Evolutionary conservation across 2,329 filamentous ascomycete genomes (phyloP).

Genomic region (Pseudocercospora crystallina): DNA sequence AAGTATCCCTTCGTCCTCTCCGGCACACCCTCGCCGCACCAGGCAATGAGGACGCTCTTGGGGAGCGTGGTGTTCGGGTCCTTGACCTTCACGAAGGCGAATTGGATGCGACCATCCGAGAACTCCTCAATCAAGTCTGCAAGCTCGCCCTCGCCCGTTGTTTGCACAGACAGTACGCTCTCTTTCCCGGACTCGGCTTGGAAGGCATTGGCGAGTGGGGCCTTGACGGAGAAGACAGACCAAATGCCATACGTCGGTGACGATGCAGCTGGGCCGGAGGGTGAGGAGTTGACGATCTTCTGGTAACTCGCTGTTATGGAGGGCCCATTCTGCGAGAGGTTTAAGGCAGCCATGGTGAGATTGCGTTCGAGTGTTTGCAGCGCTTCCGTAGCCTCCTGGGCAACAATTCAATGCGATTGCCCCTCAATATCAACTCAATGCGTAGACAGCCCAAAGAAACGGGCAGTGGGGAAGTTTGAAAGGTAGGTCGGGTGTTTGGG

Average conservation of each 20-base stretch:
- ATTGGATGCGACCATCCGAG: slow-evolving; percentile 93
- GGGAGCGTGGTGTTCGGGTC: slow-evolving; percentile 87
- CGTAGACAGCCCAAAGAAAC: too few species aligned
- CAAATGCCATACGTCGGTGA: slow-evolving; percentile 88
- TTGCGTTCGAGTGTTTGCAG: too few species aligned
- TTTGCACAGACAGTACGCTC: slow-evolving; percentile 92
- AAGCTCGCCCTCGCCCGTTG: slow-evolving; percentile 89
- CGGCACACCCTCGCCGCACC: slow-evolving; percentile 97
- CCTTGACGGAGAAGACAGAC: slow-evolving; percentile 91
- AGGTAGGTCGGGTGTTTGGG: too few species aligned
- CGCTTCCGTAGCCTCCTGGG: too few species aligned
- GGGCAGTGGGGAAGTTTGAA: too few species aligned
- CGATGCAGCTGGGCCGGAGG: slow-evolving; percentile 57
- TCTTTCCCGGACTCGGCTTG: slow-evolving; percentile 83
- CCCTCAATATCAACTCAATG: too few species aligned
- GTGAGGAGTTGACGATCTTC: slow-evolving; percentile 62
- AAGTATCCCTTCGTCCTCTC: slow-evolving; percentile 98
- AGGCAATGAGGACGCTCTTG: slow-evolving; percentile 90
- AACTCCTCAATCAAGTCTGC: slow-evolving; percentile 91
- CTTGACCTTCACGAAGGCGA: slow-evolving; percentile 94
- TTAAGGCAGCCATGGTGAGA: slow-evolving; percentile 69
- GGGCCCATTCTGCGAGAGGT: slow-evolving; percentile 54
- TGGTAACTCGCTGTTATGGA: slow-evolving; percentile 61
- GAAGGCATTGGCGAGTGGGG: slow-evolving; percentile 89
- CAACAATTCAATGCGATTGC: too few species aligned